These are phyloP conservation scores for Aspergillus fijiensis DNA, from an alignment of 2,329 filamentous ascomycete genomes.

Conservation along the genomic window DNA sequence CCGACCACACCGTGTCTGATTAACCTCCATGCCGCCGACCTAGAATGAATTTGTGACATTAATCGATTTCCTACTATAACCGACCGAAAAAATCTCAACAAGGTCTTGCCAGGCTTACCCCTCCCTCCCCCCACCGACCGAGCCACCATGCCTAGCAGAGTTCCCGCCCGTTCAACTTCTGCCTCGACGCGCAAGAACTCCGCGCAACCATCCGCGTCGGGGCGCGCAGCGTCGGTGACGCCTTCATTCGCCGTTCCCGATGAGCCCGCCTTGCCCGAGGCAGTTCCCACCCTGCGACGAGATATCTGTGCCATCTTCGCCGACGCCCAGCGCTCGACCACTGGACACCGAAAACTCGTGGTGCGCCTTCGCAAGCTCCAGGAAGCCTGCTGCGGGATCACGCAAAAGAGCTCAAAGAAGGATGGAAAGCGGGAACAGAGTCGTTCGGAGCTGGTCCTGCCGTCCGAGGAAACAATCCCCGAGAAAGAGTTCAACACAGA, in stretches of 20 bases:
- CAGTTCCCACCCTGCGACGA: slow-evolving; percentile 61
- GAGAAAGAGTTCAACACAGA: slow-evolving; percentile 87
- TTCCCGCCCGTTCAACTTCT: slow-evolving; percentile 40
- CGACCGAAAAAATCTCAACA: background rate
- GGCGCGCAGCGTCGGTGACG: slow-evolving; percentile 63
- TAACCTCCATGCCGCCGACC: background rate
- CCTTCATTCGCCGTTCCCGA: slow-evolving; percentile 57
- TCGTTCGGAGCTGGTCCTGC: slow-evolving; percentile 48
- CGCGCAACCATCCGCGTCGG: slow-evolving; percentile 57
- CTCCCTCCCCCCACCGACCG: slow-evolving; percentile 18
- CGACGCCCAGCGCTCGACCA: slow-evolving; percentile 84
- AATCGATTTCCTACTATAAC: background rate
- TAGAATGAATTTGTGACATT: slow-evolving; percentile 17
- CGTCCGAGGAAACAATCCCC: slow-evolving; percentile 65
- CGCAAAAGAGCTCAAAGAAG: slow-evolving; percentile 39
- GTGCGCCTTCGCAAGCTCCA: slow-evolving; percentile 88
- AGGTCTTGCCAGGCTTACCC: background rate
- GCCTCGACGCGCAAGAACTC: slow-evolving; percentile 41
- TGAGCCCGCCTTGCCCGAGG: slow-evolving; percentile 52
- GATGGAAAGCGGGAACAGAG: slow-evolving; percentile 49
- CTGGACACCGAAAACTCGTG: slow-evolving; percentile 84
- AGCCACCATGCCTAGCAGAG: slow-evolving; percentile 41
- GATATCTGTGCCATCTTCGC: slow-evolving; percentile 72
- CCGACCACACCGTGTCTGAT: background rate
- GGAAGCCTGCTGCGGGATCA: slow-evolving; percentile 70